These are phyloP conservation scores for Fusarium sp. DNA, from an alignment of 2,329 filamentous ascomycete genomes.

Conservation along the genomic window DNA sequence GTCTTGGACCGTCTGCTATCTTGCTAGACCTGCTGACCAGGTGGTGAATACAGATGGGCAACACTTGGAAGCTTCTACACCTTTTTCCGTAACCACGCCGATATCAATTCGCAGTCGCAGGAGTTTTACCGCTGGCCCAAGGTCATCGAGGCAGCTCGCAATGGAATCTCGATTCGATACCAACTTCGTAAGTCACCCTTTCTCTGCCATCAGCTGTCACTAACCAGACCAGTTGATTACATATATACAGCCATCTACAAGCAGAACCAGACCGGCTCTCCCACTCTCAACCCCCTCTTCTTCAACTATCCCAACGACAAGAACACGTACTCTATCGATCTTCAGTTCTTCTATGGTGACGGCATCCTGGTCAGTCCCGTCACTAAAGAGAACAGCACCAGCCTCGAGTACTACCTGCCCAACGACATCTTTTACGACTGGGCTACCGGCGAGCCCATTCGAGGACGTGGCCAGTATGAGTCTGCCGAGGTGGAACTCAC, in stretches of 20 bases:
- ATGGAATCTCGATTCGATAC: constrained; percentile 74
- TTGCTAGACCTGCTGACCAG: neutral
- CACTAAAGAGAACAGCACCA: constrained; percentile 54
- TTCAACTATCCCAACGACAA: constrained; percentile 68
- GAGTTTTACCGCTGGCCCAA: constrained; percentile 74
- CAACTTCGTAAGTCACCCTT: constrained; percentile 54
- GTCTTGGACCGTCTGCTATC: neutral
- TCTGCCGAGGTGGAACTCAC: constrained; percentile 51
- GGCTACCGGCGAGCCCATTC: constrained; percentile 57
- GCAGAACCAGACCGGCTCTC: constrained; percentile 68
- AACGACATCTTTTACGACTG: constrained; percentile 60
- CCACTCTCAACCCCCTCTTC: constrained; percentile 74
- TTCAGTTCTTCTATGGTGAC: constrained; percentile 60
- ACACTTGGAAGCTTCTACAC: constrained; percentile 71
- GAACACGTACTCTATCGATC: constrained; percentile 55
- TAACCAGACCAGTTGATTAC: constrained; percentile 65
- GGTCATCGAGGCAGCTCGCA: constrained; percentile 69
- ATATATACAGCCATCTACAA: constrained; percentile 75
- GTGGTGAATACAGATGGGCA: constrained; percentile 63
- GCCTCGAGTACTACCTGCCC: constrained; percentile 57
- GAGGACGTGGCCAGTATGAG: constrained; percentile 45
- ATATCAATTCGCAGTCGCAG: constrained; percentile 56
- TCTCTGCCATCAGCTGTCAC: fast-evolving
- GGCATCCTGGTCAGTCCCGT: constrained; percentile 58
- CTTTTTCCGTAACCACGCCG: constrained; percentile 74